phyloP scores from a whole-genome alignment of 371 early-diverging fungal genomes.

The Dinochytrium kinnereticum region DNA sequence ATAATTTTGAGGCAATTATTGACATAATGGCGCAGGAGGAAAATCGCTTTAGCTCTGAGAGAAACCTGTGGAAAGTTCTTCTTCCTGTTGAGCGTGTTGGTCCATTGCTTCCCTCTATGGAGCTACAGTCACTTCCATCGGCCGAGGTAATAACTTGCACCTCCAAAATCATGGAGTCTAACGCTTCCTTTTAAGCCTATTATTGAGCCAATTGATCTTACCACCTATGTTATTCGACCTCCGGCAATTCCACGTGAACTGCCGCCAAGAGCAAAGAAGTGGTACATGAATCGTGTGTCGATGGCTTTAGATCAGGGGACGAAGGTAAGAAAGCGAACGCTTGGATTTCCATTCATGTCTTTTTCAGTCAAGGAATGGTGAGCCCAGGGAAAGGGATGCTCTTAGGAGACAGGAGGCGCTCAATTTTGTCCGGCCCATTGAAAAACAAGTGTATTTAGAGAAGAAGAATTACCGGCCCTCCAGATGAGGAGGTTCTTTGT shows the following conservation, averaged over 20 bases:
- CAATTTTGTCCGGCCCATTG: constrained; percentile 44
- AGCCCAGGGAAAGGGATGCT: background rate
- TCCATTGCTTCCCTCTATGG: constrained; percentile 41
- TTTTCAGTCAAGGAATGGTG: background rate
- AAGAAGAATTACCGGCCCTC: constrained; percentile 18
- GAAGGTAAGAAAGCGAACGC: constrained; percentile 3
- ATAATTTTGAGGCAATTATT: constrained; percentile 44
- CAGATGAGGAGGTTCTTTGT: background rate
- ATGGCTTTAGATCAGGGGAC: constrained; percentile 51
- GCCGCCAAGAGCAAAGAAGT: constrained; percentile 51
- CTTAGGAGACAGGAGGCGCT: constrained; percentile 41
- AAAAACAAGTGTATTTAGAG: constrained; percentile 48
- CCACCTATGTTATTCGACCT: constrained; percentile 48
- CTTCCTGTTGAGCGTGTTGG: constrained; percentile 47
- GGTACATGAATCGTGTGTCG: constrained; percentile 57
- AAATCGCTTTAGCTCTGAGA: constrained; percentile 38
- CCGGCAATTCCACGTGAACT: constrained; percentile 55
- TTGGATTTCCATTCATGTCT: background rate
- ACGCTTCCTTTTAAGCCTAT: constrained; percentile 35
- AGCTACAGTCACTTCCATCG: constrained; percentile 36
- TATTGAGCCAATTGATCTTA: constrained; percentile 41
- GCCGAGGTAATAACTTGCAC: constrained; percentile 41
- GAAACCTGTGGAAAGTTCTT: constrained; percentile 52
- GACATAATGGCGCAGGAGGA: constrained; percentile 41
- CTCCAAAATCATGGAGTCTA: background rate